Evolutionary conservation across 169 alveolate species (phyloP).

Genomic region (Plasmodium ovale): DNA sequence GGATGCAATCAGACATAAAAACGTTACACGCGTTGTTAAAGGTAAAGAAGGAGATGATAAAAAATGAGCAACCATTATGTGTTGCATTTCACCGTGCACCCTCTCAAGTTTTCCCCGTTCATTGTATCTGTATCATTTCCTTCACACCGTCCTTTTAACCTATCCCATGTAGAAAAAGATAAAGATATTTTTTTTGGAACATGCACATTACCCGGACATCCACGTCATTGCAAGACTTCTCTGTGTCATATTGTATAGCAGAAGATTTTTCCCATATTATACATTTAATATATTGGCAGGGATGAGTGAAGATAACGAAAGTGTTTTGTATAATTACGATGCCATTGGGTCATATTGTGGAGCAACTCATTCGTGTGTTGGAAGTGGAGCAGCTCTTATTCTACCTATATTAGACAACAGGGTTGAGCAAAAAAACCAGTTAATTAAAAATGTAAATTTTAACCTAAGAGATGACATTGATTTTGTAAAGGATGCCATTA

Average conservation of each 20-base stretch:
- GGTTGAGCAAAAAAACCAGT: slow-evolving; percentile 84
- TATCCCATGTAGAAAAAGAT: slow-evolving; percentile 86
- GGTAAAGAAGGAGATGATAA: slow-evolving; percentile 62
- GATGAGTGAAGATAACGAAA: slow-evolving; percentile 83
- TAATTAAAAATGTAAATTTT: slow-evolving; percentile 71
- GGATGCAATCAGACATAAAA: slow-evolving; percentile 95
- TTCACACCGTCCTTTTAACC: background rate
- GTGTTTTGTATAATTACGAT: slow-evolving; percentile 93
- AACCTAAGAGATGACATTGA: slow-evolving; percentile 86
- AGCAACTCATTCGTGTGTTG: slow-evolving; percentile 92
- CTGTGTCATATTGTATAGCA: slow-evolving; percentile 91
- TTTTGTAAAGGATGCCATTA: slow-evolving; percentile 92
- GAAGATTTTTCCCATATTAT: slow-evolving; percentile 96
- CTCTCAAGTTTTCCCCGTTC: no score
- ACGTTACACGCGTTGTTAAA: slow-evolving; percentile 88
- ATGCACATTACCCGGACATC: slow-evolving; percentile 90
- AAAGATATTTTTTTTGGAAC: slow-evolving; percentile 88
- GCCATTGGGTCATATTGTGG: slow-evolving; percentile 94
- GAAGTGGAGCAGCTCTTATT: slow-evolving; percentile 92
- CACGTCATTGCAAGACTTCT: slow-evolving; percentile 92
- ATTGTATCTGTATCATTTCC: background rate
- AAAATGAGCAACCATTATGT: background rate
- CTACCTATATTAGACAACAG: slow-evolving; percentile 92
- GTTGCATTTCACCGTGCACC: background rate
- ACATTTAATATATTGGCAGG: slow-evolving; percentile 94